Percentiles rank a stretch among this genome's conserved stretches.
Evolutionary conservation across 2,329 filamentous ascomycete genomes (phyloP).

Genomic region (Dactylonectria estremocensis): DNA sequence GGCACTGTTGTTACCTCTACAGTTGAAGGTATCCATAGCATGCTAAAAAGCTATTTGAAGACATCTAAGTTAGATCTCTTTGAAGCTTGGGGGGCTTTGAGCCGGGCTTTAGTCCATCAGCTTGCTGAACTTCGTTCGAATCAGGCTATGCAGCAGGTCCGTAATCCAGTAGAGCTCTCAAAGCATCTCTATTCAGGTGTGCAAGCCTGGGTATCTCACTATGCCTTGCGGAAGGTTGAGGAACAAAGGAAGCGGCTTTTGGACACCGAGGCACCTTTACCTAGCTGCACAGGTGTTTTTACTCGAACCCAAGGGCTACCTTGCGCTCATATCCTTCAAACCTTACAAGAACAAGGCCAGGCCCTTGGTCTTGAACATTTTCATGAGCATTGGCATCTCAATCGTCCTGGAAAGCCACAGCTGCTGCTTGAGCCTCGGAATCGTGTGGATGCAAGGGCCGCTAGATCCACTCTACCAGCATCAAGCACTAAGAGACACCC

Average conservation of each 20-base stretch:
- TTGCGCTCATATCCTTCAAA: constrained; percentile 8
- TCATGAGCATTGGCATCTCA: constrained; percentile 3
- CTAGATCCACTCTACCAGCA: too few species aligned
- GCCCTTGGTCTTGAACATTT: not conserved
- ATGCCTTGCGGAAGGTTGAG: not conserved
- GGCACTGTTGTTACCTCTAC: too few species aligned
- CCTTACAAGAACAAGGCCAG: too few species aligned
- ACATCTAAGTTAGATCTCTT: too few species aligned
- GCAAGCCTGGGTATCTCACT: not conserved
- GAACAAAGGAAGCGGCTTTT: too few species aligned
- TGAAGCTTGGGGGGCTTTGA: too few species aligned
- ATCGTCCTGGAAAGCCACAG: constrained; percentile 7
- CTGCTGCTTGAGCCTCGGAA: not conserved
- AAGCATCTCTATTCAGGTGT: not conserved
- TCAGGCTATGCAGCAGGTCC: too few species aligned
- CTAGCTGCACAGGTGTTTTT: too few species aligned
- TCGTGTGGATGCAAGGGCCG: not conserved
- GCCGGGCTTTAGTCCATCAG: not conserved
- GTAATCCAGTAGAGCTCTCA: too few species aligned
- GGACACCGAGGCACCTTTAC: too few species aligned
- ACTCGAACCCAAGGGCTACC: constrained; percentile 1
- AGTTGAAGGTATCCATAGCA: constrained; percentile 2
- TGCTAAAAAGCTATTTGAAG: not conserved
- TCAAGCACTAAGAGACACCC: too few species aligned
- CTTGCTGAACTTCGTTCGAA: not conserved